These are phyloP conservation scores for Pseudogymnoascus sp. DNA, from an alignment of 2,329 filamentous ascomycete species.

Conservation along the genomic window DNA sequence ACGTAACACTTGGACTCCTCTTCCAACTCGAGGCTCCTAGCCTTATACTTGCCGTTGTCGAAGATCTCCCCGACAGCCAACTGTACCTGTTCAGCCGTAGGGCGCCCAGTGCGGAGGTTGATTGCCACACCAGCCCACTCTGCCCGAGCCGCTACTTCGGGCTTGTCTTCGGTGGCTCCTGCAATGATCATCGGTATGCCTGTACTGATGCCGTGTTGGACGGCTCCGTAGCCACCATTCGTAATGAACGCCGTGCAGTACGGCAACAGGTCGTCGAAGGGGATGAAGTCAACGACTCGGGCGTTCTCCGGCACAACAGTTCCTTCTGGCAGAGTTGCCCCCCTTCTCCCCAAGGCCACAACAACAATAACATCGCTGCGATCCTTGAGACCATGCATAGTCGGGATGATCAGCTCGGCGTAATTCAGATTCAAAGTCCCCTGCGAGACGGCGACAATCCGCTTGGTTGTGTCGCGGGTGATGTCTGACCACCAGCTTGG, in stretches of 20 bases:
- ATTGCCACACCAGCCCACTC: slow-evolving; percentile 34
- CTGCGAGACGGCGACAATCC: slow-evolving; percentile 34
- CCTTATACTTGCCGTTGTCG: background rate
- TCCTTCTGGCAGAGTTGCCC: slow-evolving; percentile 27
- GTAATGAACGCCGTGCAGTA: slow-evolving; percentile 32
- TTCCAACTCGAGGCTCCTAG: background rate
- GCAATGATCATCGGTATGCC: slow-evolving; percentile 33
- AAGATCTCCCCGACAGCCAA: slow-evolving; percentile 10
- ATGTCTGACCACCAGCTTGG: slow-evolving; percentile 44
- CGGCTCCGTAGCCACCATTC: slow-evolving; percentile 35
- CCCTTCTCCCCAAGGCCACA: slow-evolving; percentile 28
- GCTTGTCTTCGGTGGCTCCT: slow-evolving; percentile 33
- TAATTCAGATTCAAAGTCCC: slow-evolving; percentile 31
- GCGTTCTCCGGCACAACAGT: slow-evolving; percentile 30
- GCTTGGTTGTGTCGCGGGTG: slow-evolving; percentile 32
- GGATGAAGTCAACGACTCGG: slow-evolving; percentile 33
- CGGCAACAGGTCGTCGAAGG: slow-evolving; percentile 33
- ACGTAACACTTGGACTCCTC: background rate
- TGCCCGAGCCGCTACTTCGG: slow-evolving; percentile 28
- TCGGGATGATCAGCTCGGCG: slow-evolving; percentile 32
- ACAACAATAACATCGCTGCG: slow-evolving; percentile 32
- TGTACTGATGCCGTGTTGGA: slow-evolving; percentile 30
- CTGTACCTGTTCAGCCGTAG: background rate
- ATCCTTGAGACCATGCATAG: slow-evolving; percentile 31
- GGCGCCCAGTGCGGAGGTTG: slow-evolving; percentile 27